A percentile compares a stretch with the other conserved stretches of the same genome.
Evolutionary conservation across 164 flowering plant genomes (phyloP).

Genomic region (Malania oleifera): DNA sequence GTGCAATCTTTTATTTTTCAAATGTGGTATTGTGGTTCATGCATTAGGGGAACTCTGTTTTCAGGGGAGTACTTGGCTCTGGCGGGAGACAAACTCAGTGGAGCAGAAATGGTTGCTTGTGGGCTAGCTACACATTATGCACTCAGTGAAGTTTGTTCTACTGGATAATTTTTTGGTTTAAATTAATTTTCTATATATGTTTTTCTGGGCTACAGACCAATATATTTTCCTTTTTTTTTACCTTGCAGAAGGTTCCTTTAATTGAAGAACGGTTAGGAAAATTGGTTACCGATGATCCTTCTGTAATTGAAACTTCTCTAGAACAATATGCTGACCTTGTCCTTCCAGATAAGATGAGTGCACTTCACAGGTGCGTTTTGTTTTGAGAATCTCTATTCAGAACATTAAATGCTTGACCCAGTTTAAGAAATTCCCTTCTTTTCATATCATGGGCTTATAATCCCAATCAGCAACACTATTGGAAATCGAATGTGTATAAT

Average conservation of each 20-base stretch:
- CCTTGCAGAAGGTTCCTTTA: conserved; percentile 25
- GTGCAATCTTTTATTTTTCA: not conserved
- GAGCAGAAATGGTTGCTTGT: conserved; percentile 42
- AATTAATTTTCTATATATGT: not conserved
- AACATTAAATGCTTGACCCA: no score
- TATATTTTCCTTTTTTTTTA: not conserved
- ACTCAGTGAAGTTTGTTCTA: conserved; percentile 20
- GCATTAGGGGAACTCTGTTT: not conserved
- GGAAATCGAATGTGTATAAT: no score
- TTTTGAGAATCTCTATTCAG: not conserved
- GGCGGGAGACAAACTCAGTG: conserved; percentile 40
- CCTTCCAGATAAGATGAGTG: conserved; percentile 25
- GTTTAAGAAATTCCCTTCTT: not conserved
- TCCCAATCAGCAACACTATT: not conserved
- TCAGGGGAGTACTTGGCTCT: conserved; percentile 45
- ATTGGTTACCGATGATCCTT: conserved; percentile 48
- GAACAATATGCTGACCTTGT: conserved; percentile 30
- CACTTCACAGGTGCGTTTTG: conserved; percentile 28
- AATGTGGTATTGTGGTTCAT: not conserved
- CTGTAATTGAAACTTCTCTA: conserved; percentile 33
- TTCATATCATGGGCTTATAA: not conserved
- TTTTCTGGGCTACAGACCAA: not conserved
- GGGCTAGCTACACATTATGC: conserved; percentile 50
- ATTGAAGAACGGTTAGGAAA: conserved; percentile 38
- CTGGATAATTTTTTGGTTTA: not conserved